Evolutionary conservation across 257 asterid genomes (phyloP), one percentile per base, ranked within the genome.

Genomic region (Galeopsis tetrahit): DNA sequence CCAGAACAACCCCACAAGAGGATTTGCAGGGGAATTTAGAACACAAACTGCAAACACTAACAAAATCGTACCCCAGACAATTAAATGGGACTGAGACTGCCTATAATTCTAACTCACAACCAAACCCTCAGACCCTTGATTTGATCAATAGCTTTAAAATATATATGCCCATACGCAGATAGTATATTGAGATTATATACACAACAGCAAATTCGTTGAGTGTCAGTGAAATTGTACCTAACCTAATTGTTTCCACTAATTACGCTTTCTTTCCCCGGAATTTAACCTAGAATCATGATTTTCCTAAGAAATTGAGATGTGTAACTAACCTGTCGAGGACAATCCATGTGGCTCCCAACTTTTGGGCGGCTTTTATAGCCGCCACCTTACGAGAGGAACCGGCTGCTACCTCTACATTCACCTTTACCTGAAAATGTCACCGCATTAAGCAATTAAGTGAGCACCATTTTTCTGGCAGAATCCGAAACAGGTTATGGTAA

Each of bases 281-380:
- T n/a, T 61, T 34, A 55, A 13, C 14, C 43, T 7, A 40, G 42
- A 66, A 46, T 63, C 43, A 49, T 28, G 40, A 17, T 33, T 35
- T 52, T 5, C 40, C 34, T 5, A 40, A 32, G 10, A 57, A 46
- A 13, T 21, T 33, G 59, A 46, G 33, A 51, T 39, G 10, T 3
- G 1, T 7, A 79, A 39, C 35, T 32, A 36, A 82, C 96, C 96
- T 81, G 72, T 87, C 96, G 31, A 89, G 90, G 63, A 89, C 72
- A 63, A 87, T 44, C 90, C 85, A 85, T 0, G 92, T 89, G 5
- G 92, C 82, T 17, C 77, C 84, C 71, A 84, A 71, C 3, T 68
- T 72, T 71, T 75, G 77, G 69, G 82, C 82, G 10, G 85, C 87
- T 65, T 79, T 63, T 4, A 83, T 77, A 3, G 82, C 89, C 7